Conservation (phyloP, 2,329 filamentous ascomycete species). For the Nigrograna mackinnonii region DNA sequence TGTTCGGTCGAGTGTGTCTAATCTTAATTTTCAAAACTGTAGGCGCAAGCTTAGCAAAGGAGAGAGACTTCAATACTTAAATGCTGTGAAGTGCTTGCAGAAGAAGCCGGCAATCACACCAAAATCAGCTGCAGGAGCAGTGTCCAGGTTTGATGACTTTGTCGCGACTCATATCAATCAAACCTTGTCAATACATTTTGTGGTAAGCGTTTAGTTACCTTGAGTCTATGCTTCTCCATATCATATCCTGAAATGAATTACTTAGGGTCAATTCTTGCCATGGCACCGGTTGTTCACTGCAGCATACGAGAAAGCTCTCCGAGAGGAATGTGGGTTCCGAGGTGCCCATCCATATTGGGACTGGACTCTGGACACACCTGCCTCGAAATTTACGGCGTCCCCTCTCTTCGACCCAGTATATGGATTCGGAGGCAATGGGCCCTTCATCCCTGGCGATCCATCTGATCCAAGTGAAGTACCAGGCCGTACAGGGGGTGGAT, state of each 20-base stretch:
- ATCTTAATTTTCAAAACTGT: background rate
- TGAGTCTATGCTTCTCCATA: slow-evolving; percentile 58
- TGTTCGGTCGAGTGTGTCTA: too few species aligned
- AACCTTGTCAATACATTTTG: slow-evolving; percentile 17
- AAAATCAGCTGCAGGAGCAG: slow-evolving; percentile 7
- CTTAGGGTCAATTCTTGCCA: background rate
- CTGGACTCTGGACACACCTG: slow-evolving; percentile 46
- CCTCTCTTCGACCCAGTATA: slow-evolving; percentile 50
- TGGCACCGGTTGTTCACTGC: slow-evolving; percentile 43
- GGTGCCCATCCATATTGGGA: slow-evolving; percentile 51
- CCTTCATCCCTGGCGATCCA: background rate
- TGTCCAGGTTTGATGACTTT: slow-evolving; percentile 21
- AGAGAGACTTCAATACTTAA: slow-evolving; percentile 18
- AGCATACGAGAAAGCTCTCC: slow-evolving; percentile 38
- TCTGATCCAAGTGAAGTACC: slow-evolving; percentile 39
- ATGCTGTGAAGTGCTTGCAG: slow-evolving; percentile 20
- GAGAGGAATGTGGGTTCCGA: slow-evolving; percentile 40
- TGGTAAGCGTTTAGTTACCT: slow-evolving; percentile 41
- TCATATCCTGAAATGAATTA: too few species aligned
- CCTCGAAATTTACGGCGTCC: slow-evolving; percentile 44
- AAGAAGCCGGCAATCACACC: slow-evolving; percentile 11
- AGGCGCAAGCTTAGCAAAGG: slow-evolving; percentile 5
- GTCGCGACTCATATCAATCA: slow-evolving; percentile 23
- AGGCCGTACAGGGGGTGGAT: slow-evolving; percentile 56
- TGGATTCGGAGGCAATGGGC: background rate